Base-by-base conservation (phyloP, 768 basidiomycete species). In the Lentinula sp. region DNA sequence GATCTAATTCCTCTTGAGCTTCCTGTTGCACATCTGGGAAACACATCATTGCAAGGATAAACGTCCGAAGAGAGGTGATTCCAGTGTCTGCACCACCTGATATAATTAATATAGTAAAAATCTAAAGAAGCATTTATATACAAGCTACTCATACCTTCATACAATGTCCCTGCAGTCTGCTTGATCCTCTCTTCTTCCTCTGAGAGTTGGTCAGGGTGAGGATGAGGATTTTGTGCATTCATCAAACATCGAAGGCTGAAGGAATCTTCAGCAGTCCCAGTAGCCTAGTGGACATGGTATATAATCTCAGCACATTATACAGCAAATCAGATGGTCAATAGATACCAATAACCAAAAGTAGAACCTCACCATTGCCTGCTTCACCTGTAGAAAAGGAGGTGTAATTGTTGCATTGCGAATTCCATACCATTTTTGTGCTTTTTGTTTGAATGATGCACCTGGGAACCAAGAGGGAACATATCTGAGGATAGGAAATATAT, bases 361-460 rank as follows among this genome's bases (percentile, higher is more conserved):
- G 13, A 43, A 5, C n/a, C 37, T 37, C 39, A 52, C 48, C 37
- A 59, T 37, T 34, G 45, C 45, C 15, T 49, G 10, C 21, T 59
- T 59, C 6, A 50, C 49, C 39, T 21, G 37, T 16, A 49, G 11
- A 21, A 60, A 60, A 2, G 59, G 59, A 40, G 45, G 45, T 15
- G 10, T 43, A 9, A 60, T 40, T n/a, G 48, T 37, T 6, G 59
- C 37, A 4, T 34, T 4, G 2, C 18, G 48, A 28, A 60, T 42
- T 13, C 48, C 48, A n/a, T 49, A 9, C 59, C 59, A 60, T 5
- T 15, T 37, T 16, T n/a, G 8, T 3, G 59, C 59, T 52, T 49
- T 40, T 43, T 39, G 45, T 23, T 61, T 46, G 53, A 54, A 56
- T 2, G 37, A 52, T 32, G 60, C 60, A 11, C 60, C 60, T 28